Conservation (phyloP, 2,329 filamentous ascomycete genomes). For the Macrophomina pseudophaseolina region DNA sequence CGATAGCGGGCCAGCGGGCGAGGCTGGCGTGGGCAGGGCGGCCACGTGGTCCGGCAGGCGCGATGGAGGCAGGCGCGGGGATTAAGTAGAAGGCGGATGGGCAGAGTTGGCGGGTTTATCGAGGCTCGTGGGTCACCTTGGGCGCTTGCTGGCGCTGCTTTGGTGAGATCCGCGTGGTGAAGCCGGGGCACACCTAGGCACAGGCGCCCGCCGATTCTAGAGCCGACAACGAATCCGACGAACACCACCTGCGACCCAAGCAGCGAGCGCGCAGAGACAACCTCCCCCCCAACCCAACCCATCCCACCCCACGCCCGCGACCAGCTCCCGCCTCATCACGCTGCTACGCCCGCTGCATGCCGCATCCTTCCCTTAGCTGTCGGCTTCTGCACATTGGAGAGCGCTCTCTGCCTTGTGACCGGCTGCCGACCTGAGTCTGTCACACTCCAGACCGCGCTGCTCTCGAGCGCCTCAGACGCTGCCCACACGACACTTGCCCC, state of each 20-base stretch:
- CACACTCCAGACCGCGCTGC: slow-evolving; percentile 19
- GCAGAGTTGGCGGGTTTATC: neutral
- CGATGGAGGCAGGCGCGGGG: neutral
- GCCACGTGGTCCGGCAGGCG: slow-evolving; percentile 12
- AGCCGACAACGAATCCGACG: slow-evolving; percentile 17
- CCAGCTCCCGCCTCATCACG: slow-evolving; percentile 13
- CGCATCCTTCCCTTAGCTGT: slow-evolving; percentile 1
- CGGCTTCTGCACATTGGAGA: slow-evolving; percentile 20
- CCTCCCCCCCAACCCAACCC: neutral
- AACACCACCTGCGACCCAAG: slow-evolving; percentile 10
- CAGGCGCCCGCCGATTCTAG: slow-evolving; percentile 11
- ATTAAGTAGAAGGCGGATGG: neutral
- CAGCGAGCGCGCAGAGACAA: neutral
- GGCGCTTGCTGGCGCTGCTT: slow-evolving; percentile 13
- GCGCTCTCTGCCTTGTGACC: slow-evolving; percentile 27
- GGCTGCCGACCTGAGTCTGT: slow-evolving; percentile 23
- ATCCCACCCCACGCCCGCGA: neutral
- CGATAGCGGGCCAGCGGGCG: neutral
- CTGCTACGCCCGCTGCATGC: slow-evolving; percentile 21
- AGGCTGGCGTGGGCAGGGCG: neutral
- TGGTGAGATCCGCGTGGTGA: slow-evolving; percentile 15
- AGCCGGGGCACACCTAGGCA: slow-evolving; percentile 1
- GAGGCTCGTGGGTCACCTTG: slow-evolving; percentile 9
- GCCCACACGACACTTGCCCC: slow-evolving; percentile 8
- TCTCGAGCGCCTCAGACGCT: slow-evolving; percentile 4